Evolutionary conservation across 1,139 yeast species (phyloP).

Genomic region (Yamadazyma diddensiae): DNA sequence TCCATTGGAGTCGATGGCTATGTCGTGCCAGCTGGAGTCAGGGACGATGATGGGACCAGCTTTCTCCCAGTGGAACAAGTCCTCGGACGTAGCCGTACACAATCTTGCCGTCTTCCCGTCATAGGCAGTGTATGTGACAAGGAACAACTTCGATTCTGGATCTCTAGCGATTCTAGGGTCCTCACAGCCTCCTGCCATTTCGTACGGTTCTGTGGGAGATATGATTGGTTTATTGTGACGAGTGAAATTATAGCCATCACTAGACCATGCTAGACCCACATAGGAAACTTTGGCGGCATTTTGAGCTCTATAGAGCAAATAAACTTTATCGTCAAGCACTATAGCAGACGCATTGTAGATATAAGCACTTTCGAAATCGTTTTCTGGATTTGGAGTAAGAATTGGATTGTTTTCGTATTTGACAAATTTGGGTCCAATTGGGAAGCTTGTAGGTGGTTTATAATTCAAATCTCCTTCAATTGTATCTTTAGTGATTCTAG

Average conservation of each 20-base stretch:
- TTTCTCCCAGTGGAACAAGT: constrained; percentile 41
- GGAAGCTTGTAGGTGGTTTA: constrained; percentile 35
- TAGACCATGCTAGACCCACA: constrained; percentile 44
- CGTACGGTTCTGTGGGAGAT: constrained; percentile 40
- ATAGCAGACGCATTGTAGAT: constrained; percentile 46
- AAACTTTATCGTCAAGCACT: constrained; percentile 38
- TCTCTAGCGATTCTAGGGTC: constrained; percentile 45
- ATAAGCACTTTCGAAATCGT: constrained; percentile 41
- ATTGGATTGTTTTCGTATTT: constrained; percentile 38
- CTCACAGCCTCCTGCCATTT: constrained; percentile 42
- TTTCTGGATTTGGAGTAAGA: constrained; percentile 35
- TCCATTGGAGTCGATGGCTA: constrained; percentile 26
- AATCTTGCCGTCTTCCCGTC: constrained; percentile 35
- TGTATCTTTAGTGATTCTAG: constrained; percentile 25
- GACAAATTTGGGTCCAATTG: constrained; percentile 39
- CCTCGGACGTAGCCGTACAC: constrained; percentile 41
- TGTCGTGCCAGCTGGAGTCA: constrained; percentile 30
- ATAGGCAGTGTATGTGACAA: constrained; percentile 44
- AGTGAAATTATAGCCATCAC: constrained; percentile 34
- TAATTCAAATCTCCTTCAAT: constrained; percentile 33
- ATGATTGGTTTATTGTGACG: constrained; percentile 34
- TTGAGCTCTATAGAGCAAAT: constrained; percentile 41
- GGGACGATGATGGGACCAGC: constrained; percentile 35
- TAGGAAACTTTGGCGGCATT: constrained; percentile 32
- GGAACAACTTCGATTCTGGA: constrained; percentile 32